These are phyloP conservation scores for Kwoniella pini DNA, from an alignment of 768 basidiomycete genomes.

Conservation along the genomic window DNA sequence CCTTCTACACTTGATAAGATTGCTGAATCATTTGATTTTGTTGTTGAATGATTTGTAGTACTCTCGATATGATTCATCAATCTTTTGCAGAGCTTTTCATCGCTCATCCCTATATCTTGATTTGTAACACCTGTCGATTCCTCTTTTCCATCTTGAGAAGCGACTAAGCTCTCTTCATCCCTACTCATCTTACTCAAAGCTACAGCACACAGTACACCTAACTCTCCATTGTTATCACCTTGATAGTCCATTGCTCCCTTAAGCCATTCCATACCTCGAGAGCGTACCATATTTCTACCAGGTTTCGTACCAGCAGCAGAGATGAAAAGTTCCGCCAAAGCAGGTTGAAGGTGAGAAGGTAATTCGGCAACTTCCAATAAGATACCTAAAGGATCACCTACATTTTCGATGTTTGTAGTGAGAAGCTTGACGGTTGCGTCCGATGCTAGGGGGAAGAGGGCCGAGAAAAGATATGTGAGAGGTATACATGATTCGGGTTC, in stretches of 20 bases:
- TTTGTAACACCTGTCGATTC: slow-evolving; percentile 9
- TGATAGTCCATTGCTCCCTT: slow-evolving; percentile 59
- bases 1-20: slow-evolving; percentile 75
- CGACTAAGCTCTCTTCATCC: slow-evolving; percentile 5
- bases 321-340: slow-evolving; percentile 71
- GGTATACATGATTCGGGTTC: slow-evolving; percentile 27
- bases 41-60: slow-evolving; percentile 31
- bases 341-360: slow-evolving; percentile 60
- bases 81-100: slow-evolving; percentile 60
- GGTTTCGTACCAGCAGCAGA: slow-evolving; percentile 74
- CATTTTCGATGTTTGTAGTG: slow-evolving; percentile 11
- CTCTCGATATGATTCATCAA: slow-evolving; percentile 62
- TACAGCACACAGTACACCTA: slow-evolving; percentile 68
- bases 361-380: slow-evolving; percentile 68
- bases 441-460: slow-evolving; percentile 34
- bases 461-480: slow-evolving; percentile 22
- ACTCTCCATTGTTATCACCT: slow-evolving; percentile 56
- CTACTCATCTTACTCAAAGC: slow-evolving; percentile 76
- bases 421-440: slow-evolving; percentile 18
- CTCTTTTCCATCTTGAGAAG: neutral
- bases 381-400: slow-evolving; percentile 27
- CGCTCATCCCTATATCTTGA: slow-evolving; percentile 41
- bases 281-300: slow-evolving; percentile 66
- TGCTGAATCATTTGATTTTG: slow-evolving; percentile 57
- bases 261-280: slow-evolving; percentile 69